A percentile compares a stretch with the other conserved stretches of the same genome.
phyloP scores from a whole-genome alignment of 495 filamentous ascomycete species.

The Daldinia loculata region DNA sequence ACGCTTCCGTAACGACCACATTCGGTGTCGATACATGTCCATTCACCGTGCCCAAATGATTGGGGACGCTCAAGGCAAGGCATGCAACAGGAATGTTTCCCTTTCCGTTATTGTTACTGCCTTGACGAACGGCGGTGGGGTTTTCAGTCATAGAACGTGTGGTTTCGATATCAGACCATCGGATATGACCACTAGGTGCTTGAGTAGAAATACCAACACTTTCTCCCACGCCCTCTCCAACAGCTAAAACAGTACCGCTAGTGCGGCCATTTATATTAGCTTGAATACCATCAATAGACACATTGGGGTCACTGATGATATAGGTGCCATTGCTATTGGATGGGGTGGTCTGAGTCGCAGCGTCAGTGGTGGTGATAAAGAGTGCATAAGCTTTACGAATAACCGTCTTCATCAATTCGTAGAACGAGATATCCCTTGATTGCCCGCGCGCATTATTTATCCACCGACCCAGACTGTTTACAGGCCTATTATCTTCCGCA shows the following conservation, averaged over 20 bases:
- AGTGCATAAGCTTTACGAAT: not conserved
- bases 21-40: not conserved
- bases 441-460: not conserved
- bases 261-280: not conserved
- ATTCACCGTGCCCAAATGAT: not conserved
- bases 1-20: not conserved
- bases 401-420: not conserved
- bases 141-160: not conserved
- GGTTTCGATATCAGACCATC: not conserved
- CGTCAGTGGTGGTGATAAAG: not conserved
- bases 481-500: not conserved
- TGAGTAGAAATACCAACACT: not conserved
- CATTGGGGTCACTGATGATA: not conserved
- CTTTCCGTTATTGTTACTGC: not conserved
- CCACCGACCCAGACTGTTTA: not conserved
- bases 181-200: not conserved
- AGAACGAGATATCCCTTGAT: not conserved
- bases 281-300: not conserved
- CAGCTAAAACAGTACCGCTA: not conserved
- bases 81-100: not conserved
- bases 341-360: not conserved
- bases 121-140: not conserved
- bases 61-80: not conserved
- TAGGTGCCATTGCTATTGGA: not conserved
- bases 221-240: not conserved